A percentile compares a stretch with the other conserved stretches of the same genome.
Conservation (phyloP, 2,329 filamentous ascomycete species). For the Calonectria ilicicola region DNA sequence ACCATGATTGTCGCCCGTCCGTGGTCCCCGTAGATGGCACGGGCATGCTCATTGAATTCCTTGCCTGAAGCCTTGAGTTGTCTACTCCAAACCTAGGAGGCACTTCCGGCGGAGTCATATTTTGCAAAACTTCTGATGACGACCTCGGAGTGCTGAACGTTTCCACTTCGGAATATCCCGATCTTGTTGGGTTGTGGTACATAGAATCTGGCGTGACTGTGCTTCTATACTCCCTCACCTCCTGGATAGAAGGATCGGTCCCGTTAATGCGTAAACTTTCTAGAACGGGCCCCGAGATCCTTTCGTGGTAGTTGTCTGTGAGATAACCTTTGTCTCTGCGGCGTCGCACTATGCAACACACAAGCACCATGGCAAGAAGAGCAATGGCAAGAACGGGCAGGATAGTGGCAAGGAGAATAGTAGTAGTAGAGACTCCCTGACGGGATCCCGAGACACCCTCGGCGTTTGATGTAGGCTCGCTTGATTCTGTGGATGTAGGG, state of each 20-base stretch:
- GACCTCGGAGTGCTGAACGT: slow-evolving; percentile 39
- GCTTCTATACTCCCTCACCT: slow-evolving; percentile 25
- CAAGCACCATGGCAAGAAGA: slow-evolving; percentile 47
- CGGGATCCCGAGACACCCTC: slow-evolving; percentile 24
- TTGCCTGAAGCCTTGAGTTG: slow-evolving; percentile 34
- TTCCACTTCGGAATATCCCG: slow-evolving; percentile 38
- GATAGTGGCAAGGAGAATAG: slow-evolving; percentile 58
- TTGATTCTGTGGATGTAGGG: slow-evolving; percentile 36
- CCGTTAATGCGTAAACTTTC: slow-evolving; percentile 44
- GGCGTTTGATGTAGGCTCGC: slow-evolving; percentile 30
- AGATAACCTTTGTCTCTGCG: slow-evolving; percentile 44
- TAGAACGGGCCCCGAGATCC: slow-evolving; percentile 48
- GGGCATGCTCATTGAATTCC: slow-evolving; percentile 34
- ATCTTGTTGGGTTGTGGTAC: slow-evolving; percentile 29
- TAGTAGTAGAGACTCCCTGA: slow-evolving; percentile 45
- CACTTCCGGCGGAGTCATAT: slow-evolving; percentile 35
- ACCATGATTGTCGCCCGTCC: slow-evolving; percentile 49
- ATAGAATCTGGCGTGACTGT: slow-evolving; percentile 18
- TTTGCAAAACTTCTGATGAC: slow-evolving; percentile 43
- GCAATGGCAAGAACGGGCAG: slow-evolving; percentile 55
- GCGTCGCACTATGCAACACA: slow-evolving; percentile 49
- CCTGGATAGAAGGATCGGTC: slow-evolving; percentile 38
- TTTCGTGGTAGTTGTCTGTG: slow-evolving; percentile 45
- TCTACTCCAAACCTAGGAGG: slow-evolving; percentile 41
- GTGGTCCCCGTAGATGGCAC: slow-evolving; percentile 29